phyloP scores from a whole-genome alignment of 2,329 filamentous ascomycete species.

The Capronia epimyces region DNA sequence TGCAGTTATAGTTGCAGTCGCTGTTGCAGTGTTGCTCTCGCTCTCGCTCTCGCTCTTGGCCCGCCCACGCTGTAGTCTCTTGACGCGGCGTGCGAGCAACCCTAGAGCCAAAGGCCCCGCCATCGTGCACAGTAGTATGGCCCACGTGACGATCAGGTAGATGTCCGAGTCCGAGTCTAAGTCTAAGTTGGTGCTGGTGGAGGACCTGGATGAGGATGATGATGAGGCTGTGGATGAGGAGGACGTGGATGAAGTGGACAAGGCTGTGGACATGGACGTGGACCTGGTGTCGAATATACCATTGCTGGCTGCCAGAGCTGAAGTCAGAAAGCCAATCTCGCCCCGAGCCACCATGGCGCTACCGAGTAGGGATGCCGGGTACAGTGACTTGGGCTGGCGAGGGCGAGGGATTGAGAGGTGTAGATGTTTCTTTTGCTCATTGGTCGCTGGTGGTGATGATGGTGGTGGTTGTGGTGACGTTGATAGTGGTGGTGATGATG shows the following conservation, averaged over 20 bases:
- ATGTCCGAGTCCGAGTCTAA: constrained; percentile 43
- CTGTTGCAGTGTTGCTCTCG: too few relatives aligned
- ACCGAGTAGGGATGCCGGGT: constrained; percentile 62
- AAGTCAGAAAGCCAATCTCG: constrained; percentile 74
- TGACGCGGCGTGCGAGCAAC: constrained; percentile 45
- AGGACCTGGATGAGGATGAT: not conserved
- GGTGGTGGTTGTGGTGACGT: constrained; percentile 16
- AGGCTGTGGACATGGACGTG: too few relatives aligned
- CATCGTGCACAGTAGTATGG: constrained; percentile 54
- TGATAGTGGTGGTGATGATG: too few relatives aligned
- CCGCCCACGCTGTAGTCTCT: constrained; percentile 20
- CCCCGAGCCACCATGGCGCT: constrained; percentile 70
- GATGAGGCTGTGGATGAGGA: too few relatives aligned
- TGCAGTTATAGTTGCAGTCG: too few relatives aligned
- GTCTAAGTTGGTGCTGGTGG: not conserved
- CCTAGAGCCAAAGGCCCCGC: constrained; percentile 51
- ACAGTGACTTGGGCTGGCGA: constrained; percentile 50
- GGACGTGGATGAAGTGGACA: too few relatives aligned
- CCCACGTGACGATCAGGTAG: constrained; percentile 53
- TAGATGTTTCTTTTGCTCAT: not conserved
- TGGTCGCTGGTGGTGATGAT: not conserved
- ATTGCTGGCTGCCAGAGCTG: constrained; percentile 57
- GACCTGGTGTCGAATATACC: constrained; percentile 40
- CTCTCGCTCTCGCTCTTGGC: not conserved
- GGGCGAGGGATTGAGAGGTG: constrained; percentile 37